phyloP scores from a whole-genome alignment of 1,139 yeast genomes.

The Saccharomyces hybrid region DNA sequence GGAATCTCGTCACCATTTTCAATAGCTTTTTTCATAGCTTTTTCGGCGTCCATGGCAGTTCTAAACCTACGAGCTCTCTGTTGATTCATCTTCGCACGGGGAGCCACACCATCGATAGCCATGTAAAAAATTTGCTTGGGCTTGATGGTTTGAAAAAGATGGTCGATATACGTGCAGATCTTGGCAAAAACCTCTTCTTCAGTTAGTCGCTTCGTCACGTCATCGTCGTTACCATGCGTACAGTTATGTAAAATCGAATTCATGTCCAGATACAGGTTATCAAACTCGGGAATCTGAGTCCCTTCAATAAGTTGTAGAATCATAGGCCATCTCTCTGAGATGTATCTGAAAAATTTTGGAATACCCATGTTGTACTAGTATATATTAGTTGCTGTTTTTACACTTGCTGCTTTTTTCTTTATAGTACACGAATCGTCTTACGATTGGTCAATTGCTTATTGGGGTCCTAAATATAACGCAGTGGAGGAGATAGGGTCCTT shows the following conservation, averaged over 20 bases:
- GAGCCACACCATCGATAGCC: slow-evolving; percentile 99
- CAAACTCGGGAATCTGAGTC: slow-evolving; percentile 84
- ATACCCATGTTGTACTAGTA: slow-evolving; percentile 50
- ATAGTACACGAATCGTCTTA: not conserved
- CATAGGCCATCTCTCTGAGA: slow-evolving; percentile 98
- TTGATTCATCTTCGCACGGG: slow-evolving; percentile 98
- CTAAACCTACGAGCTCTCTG: slow-evolving; percentile 96
- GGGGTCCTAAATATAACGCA: not conserved
- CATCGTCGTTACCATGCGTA: slow-evolving; percentile 73
- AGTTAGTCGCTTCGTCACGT: slow-evolving; percentile 51
- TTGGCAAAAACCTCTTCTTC: slow-evolving; percentile 91
- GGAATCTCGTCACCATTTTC: slow-evolving; percentile 41
- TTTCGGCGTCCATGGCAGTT: slow-evolving; percentile 90
- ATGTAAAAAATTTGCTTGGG: slow-evolving; percentile 85
- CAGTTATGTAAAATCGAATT: slow-evolving; percentile 92
- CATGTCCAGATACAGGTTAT: slow-evolving; percentile 92
- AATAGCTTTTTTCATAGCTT: slow-evolving; percentile 45
- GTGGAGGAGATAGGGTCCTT: too few species aligned
- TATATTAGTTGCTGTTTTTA: not conserved
- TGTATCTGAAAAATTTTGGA: slow-evolving; percentile 92
- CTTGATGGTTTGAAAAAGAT: slow-evolving; percentile 75
- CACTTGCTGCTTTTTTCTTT: not conserved
- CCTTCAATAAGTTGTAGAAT: slow-evolving; percentile 84
- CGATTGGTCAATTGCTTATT: not conserved
- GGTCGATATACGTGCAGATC: slow-evolving; percentile 93